Percentiles rank a stretch among this genome's conserved stretches.
Evolutionary conservation across 2,329 filamentous ascomycete species (phyloP).

Genomic region (Ophiocordyceps camponoti-saundersi): DNA sequence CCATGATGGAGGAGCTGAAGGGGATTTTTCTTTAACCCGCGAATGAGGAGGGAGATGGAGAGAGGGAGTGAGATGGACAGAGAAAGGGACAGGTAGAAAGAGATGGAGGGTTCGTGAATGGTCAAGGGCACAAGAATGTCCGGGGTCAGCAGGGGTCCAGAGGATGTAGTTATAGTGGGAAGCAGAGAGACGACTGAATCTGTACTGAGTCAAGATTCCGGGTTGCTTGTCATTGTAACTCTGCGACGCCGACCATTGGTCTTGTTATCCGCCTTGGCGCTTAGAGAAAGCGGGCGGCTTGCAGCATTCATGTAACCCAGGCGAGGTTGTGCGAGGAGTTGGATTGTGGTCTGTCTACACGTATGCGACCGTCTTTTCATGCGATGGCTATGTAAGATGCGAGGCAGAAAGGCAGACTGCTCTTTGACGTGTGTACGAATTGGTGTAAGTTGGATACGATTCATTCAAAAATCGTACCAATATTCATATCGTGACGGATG

Average conservation of each 20-base stretch:
- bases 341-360: not conserved
- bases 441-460: not conserved
- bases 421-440: not conserved
- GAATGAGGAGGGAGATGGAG: not conserved
- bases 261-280: constrained; percentile 8
- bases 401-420: not conserved
- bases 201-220: not conserved
- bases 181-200: too few relatives aligned
- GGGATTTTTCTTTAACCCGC: not conserved
- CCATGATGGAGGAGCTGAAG: constrained; percentile 11
- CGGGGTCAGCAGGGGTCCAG: too few relatives aligned
- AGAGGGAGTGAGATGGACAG: too few relatives aligned
- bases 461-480: too few relatives aligned
- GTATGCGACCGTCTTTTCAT: not conserved
- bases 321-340: not conserved
- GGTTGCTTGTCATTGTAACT: not conserved
- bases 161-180: too few relatives aligned
- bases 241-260: constrained; percentile 1
- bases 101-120: too few relatives aligned
- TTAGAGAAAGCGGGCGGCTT: constrained; percentile 6
- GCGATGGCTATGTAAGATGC: too few relatives aligned
- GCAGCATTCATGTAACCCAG: constrained; percentile 3
- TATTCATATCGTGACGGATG: not conserved
- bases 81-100: too few relatives aligned
- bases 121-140: too few relatives aligned